Evolutionary conservation across 202 grass and related monocot species (phyloP).

Genomic region (Alloteropsis angusta): DNA sequence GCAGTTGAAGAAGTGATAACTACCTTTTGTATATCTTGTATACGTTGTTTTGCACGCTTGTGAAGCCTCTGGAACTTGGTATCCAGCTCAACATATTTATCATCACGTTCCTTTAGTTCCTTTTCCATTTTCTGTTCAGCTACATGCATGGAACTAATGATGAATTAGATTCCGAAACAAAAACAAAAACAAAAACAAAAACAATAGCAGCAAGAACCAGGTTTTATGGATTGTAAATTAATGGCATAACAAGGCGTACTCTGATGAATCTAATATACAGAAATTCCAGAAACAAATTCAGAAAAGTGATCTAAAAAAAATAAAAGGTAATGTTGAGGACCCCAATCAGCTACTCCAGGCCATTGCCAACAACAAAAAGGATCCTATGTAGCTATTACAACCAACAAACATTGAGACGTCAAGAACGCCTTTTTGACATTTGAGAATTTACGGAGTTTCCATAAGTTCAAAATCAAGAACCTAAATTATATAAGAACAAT

Average conservation of each 20-base stretch:
- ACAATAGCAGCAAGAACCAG: neutral
- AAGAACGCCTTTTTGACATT: neutral
- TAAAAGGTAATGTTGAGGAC: neutral
- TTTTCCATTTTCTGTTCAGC: constrained; percentile 87
- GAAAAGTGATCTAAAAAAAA: neutral
- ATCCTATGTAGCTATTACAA: neutral
- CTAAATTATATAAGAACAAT: neutral
- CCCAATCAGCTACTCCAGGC: neutral
- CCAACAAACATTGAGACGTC: neutral
- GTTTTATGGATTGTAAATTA: neutral
- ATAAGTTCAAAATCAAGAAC: neutral
- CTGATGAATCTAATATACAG: neutral
- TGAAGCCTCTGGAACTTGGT: constrained; percentile 97
- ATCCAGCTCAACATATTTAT: constrained; percentile 83
- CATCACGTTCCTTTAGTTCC: constrained; percentile 93
- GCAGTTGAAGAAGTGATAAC: constrained; percentile 24
- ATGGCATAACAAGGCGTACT: neutral
- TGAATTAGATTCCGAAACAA: constrained; percentile 31
- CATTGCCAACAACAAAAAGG: neutral
- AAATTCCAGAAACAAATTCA: neutral
- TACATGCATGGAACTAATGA: constrained; percentile 51
- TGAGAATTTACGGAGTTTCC: neutral
- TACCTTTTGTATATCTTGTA: constrained; percentile 98
- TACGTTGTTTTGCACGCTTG: constrained; percentile 93
- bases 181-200: neutral